Evolutionary conservation across 2,329 filamentous ascomycete genomes (phyloP), one percentile per base, ranked within the genome.

Genomic region (Phaeophleospora eucalypticola): DNA sequence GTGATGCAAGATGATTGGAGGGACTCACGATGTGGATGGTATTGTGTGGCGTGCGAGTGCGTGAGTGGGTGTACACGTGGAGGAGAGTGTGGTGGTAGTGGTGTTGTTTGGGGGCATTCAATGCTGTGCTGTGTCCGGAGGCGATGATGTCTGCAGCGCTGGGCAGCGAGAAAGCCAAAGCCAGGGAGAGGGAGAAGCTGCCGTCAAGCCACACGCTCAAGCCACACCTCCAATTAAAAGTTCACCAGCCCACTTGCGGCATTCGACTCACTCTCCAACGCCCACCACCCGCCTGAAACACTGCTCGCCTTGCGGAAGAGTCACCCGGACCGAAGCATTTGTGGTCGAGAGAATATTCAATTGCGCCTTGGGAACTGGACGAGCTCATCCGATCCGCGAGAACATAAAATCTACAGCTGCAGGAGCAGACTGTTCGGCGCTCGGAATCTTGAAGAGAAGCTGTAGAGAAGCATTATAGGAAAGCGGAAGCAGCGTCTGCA

Each of bases 191-290:
- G n/a, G n/a, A n/a, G n/a, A n/a, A 29, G 24, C 24, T 29, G 24
- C 24, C 24, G 12, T 12, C 24, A 29, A 40, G 37, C 37, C 18
- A 27, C 37, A 38, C 12, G 16, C 32, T 36, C n/a, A n/a, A 35
- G 41, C 41, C 20, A 21, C 41, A 43, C 15, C 33, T n/a, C 24
- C 24, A 29, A 12, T 29, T 29, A 29, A 43, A 43, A 19, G 33
- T 17, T 14, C 3, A 19, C 32, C n/a, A n/a, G n/a, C 24, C 24
- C 7, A 29, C 24, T 29, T 29, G 24, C 12, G 24, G 16, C 24
- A 29, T 18, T 33, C 34, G 24, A 41, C 2, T 41, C 24, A 41
- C 17, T 41, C 15, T 18, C n/a, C 2, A 7, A 17, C 34, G 15
- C n/a, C n/a, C n/a, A n/a, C n/a, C n/a, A n/a, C n/a, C n/a, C n/a